These are phyloP conservation scores for Coprinopsis sp. DNA, from an alignment of 768 basidiomycete species.

Conservation along the genomic window DNA sequence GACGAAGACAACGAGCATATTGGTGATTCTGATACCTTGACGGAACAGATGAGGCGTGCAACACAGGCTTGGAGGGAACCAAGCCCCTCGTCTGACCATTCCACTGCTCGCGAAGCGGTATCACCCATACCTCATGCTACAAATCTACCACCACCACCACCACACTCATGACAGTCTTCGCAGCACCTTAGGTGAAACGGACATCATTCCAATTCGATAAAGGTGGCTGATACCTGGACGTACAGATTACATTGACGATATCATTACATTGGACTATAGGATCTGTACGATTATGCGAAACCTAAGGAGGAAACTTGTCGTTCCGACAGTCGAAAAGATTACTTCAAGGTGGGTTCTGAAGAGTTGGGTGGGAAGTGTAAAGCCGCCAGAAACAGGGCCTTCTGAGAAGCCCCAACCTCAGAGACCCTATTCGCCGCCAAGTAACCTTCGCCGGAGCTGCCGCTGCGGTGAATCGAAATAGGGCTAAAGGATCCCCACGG, in stretches of 20 bases:
- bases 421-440: slow-evolving; percentile 12
- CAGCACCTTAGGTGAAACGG: no score
- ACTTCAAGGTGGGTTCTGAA: slow-evolving; percentile 9
- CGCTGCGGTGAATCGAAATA: slow-evolving; percentile 10
- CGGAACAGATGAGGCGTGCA: slow-evolving; percentile 23
- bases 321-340: not conserved
- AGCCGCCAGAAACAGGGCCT: slow-evolving; percentile 13
- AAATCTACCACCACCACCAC: not conserved
- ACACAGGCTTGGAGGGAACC: slow-evolving; percentile 26
- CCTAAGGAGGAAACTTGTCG: no score
- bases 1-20: slow-evolving; percentile 36
- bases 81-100: not conserved
- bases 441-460: slow-evolving; percentile 11
- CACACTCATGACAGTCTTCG: no score
- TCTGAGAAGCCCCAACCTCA: slow-evolving; percentile 8
- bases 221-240: no score
- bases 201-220: no score
- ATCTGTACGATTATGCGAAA: no score
- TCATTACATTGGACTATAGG: no score
- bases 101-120: not conserved
- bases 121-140: not conserved
- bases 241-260: no score
- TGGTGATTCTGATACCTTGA: slow-evolving; percentile 22
- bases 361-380: slow-evolving; percentile 11
- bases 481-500: slow-evolving; percentile 22